Base-by-base conservation (phyloP, 2,329 filamentous ascomycete species). In the Elsinoe batatas region DNA sequence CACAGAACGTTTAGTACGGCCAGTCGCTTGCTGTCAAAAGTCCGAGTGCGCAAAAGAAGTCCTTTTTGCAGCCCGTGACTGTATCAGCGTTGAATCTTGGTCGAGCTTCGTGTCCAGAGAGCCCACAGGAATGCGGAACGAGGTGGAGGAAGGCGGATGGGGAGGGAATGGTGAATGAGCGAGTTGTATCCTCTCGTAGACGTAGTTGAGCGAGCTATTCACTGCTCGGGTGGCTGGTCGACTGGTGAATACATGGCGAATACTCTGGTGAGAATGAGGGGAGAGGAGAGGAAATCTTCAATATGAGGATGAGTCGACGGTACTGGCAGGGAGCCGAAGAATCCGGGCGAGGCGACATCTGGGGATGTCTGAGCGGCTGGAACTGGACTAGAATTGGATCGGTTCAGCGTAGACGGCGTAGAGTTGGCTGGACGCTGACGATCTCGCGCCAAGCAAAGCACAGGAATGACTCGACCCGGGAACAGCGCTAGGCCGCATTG, bases 221-320 rank as follows among this genome's bases (percentile, higher is more conserved):
- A 55, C 26, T 55, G 53, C 53, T 55, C 30, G 42, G 53, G 53
- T 26, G 53, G 53, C n/a, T 46, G 17, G 26, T 55, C 53, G 20
- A 36, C 26, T 22, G 15, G 26, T 35, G 53, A 55, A 55, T 33
- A 44, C 53, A 55, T 55, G 30, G 33, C 33, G 26, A 32, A 30
- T 51, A 33, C 22, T 33, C 30, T 20, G 10, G 30, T 36, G 22
- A 33, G 8, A 22, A 22, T 5, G 33, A 15, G 33, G 17, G 33
- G 20, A 17, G 18, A 22, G 15, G 18, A 38, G 47, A 35, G n/a
- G 32, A 15, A 8, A 33, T 12, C 40, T 44, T 44, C 32, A 26
- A 37, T 51, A 51, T 51, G 47, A 38, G 17, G 32, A 51, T 51
- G 47, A 51, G 32, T 51, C 47, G 33, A 15, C 26, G 26, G 26